Evolutionary conservation across 805 yeast species (phyloP).

Genomic region (Dipodascus albidus): DNA sequence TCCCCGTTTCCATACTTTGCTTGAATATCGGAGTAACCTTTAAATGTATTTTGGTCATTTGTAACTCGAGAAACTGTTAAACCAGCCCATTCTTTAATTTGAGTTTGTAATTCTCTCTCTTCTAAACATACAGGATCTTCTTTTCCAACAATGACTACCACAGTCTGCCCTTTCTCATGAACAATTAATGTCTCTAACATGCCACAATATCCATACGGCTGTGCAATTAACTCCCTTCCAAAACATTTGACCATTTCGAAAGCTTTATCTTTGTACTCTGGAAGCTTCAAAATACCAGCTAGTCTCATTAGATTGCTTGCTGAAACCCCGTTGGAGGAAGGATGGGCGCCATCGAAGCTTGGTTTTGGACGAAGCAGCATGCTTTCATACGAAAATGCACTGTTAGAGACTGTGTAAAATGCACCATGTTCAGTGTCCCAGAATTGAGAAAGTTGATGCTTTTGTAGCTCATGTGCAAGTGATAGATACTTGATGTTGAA

Average conservation of each 20-base stretch:
- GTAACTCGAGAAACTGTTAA: not conserved
- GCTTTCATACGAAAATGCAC: slow-evolving; percentile 9
- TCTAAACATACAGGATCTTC: slow-evolving; percentile 3
- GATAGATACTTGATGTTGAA: slow-evolving; percentile 17
- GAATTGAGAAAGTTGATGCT: slow-evolving; percentile 21
- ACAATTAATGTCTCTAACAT: slow-evolving; percentile 15
- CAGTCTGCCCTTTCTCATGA: slow-evolving; percentile 8
- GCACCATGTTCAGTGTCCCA: slow-evolving; percentile 26
- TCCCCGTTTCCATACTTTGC: not conserved
- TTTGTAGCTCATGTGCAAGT: slow-evolving; percentile 24
- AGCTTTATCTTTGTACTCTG: slow-evolving; percentile 9
- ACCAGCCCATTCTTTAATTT: not conserved
- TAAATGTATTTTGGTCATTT: not conserved
- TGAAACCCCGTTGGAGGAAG: slow-evolving; percentile 27
- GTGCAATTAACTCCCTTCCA: slow-evolving; percentile 15
- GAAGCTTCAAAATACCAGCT: slow-evolving; percentile 6
- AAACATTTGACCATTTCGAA: slow-evolving; percentile 11
- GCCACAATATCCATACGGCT: slow-evolving; percentile 17
- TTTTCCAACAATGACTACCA: slow-evolving; percentile 11
- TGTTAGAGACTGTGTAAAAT: slow-evolving; percentile 17
- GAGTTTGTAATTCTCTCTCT: not conserved
- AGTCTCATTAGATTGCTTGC: slow-evolving; percentile 23
- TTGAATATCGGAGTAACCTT: not conserved
- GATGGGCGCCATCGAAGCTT: slow-evolving; percentile 28
- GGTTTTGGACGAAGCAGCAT: slow-evolving; percentile 26